Conservation (phyloP, 2,329 filamentous ascomycete species). For the Aspergillus texensis region DNA sequence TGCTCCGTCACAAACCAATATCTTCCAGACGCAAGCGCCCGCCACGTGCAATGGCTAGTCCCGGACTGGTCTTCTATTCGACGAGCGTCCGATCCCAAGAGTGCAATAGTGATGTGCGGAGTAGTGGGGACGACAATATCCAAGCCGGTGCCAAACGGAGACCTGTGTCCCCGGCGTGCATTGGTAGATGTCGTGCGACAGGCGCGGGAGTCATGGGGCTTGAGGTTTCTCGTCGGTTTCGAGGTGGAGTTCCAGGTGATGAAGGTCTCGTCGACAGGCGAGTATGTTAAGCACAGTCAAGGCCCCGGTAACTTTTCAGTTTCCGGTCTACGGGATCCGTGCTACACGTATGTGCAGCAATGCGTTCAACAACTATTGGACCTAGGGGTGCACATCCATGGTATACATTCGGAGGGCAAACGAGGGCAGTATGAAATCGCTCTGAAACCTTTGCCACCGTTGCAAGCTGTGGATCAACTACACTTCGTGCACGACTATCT, state of each 20-base stretch:
- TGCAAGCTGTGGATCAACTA: constrained; percentile 24
- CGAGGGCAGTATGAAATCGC: constrained; percentile 22
- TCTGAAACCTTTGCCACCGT: constrained; percentile 17
- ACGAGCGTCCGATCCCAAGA: neutral
- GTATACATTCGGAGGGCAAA: constrained; percentile 18
- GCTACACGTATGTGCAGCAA: constrained; percentile 10
- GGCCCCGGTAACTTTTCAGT: neutral
- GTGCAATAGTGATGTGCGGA: neutral
- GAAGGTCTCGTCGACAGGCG: neutral
- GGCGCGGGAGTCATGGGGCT: neutral
- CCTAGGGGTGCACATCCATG: constrained; percentile 14
- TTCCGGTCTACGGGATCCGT: constrained; percentile 8
- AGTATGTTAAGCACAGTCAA: neutral
- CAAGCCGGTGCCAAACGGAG: neutral
- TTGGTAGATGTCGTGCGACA: constrained; percentile 6
- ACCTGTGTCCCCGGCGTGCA: constrained; percentile 12
- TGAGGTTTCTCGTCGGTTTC: constrained; percentile 17
- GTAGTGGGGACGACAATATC: neutral
- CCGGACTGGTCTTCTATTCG: neutral
- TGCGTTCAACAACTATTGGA: neutral
- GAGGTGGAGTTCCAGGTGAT: constrained; percentile 18
- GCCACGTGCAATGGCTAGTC: neutral
- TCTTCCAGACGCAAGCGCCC: neutral
- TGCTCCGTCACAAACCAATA: neutral
- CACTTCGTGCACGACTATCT: constrained; percentile 17